phyloP scores from a whole-genome alignment of 345 rosid genomes.

The Raphanus sativus region DNA sequence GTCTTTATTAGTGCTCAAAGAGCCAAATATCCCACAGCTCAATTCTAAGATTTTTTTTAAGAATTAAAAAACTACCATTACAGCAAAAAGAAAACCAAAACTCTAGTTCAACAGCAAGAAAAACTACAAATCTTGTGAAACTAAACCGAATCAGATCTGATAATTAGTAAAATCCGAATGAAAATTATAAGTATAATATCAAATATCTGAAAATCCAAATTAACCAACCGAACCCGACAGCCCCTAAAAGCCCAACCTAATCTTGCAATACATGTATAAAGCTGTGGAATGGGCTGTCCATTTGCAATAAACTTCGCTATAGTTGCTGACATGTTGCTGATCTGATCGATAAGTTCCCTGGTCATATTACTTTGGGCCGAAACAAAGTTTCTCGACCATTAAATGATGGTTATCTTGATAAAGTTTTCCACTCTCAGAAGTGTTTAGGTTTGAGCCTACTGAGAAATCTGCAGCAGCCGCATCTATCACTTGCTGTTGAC shows the following conservation, averaged over 20 bases:
- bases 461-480: slow-evolving; percentile 34
- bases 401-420: slow-evolving; percentile 16
- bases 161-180: no score
- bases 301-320: slow-evolving; percentile 76
- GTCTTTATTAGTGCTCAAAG: no score
- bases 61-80: background rate
- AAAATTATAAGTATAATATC: no score
- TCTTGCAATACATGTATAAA: slow-evolving; percentile 40
- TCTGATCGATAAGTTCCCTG: slow-evolving; percentile 54
- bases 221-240: no score
- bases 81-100: background rate
- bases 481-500: slow-evolving; percentile 41
- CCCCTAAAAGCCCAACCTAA: no score
- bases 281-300: slow-evolving; percentile 65
- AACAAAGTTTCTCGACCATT: slow-evolving; percentile 18
- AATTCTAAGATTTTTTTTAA: no score
- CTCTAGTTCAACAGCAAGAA: background rate
- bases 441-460: slow-evolving; percentile 31
- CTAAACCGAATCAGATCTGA: no score
- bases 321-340: slow-evolving; percentile 66
- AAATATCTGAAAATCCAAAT: no score
- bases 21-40: no score
- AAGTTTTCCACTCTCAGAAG: slow-evolving; percentile 36
- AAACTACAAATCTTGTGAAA: no score
- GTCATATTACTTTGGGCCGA: slow-evolving; percentile 44